A percentile compares a stretch with the other conserved stretches of the same genome.
phyloP scores from a whole-genome alignment of 352 stramenopile genomes.

The Globisporangium parvum region DNA sequence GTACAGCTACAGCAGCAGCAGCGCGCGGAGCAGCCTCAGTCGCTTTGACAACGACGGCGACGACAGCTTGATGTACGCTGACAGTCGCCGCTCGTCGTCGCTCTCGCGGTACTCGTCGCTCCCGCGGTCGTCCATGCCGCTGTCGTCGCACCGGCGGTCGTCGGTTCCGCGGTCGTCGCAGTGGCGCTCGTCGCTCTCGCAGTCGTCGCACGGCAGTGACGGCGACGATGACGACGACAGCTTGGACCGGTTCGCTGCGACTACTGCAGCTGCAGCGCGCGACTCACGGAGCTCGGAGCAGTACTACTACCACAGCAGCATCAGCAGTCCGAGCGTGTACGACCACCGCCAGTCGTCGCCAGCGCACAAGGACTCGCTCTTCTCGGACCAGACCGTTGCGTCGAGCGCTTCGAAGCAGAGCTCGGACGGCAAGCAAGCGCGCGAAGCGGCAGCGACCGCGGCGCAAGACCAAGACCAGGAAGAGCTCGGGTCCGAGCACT shows the following conservation, averaged over 20 bases:
- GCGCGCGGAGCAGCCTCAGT: not conserved
- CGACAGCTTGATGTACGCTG: constrained; percentile 8
- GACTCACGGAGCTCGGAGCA: not conserved
- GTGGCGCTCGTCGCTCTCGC: constrained; percentile 10
- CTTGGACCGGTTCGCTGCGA: not conserved
- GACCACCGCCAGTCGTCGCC: constrained; percentile 2
- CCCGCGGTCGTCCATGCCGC: constrained; percentile 9
- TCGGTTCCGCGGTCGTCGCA: constrained; percentile 5
- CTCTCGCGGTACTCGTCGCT: constrained; percentile 2
- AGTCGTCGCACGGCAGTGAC: constrained; percentile 6
- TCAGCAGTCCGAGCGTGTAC: not conserved
- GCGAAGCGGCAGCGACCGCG: not conserved
- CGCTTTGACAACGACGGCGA: not conserved
- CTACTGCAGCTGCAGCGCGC: not conserved
- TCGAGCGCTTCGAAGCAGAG: constrained; percentile 16
- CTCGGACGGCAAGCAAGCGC: constrained; percentile 4
- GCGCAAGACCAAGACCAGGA: not conserved
- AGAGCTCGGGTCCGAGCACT: not conserved
- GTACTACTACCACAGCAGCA: constrained; percentile 5
- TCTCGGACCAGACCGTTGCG: constrained; percentile 12
- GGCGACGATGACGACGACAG: constrained; percentile 1
- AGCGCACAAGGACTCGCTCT: constrained; percentile 13
- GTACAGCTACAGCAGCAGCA: constrained; percentile 9
- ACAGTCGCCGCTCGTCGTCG: constrained; percentile 7
- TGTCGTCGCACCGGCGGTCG: constrained; percentile 4